Percentiles rank a stretch among this genome's conserved stretches.
These are phyloP conservation scores for Sporothrix schenckii DNA, from an alignment of 2,329 filamentous ascomycete genomes.

Conservation along the genomic window DNA sequence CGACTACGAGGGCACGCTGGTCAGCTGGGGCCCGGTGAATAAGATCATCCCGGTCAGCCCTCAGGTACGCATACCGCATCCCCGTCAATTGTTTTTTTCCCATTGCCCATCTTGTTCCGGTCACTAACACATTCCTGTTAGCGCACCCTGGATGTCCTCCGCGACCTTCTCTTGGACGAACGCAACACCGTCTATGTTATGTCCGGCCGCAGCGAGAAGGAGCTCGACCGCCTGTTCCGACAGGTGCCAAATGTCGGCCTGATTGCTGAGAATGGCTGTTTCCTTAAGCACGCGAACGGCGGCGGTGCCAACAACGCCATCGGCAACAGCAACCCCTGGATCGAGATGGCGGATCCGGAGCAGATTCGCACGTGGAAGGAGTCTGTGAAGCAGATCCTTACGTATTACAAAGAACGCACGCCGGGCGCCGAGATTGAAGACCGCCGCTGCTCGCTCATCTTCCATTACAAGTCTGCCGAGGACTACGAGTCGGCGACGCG, in stretches of 20 bases:
- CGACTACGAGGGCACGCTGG: conserved; percentile 91
- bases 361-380: conserved; percentile 79
- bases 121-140: conserved; percentile 43
- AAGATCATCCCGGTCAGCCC: conserved; percentile 86
- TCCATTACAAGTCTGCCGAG: conserved; percentile 83
- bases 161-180: conserved; percentile 76
- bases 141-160: conserved; percentile 79
- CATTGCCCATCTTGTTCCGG: neutral
- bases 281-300: conserved; percentile 65
- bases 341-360: conserved; percentile 71
- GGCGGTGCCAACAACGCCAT: conserved; percentile 48
- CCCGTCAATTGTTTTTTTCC: neutral
- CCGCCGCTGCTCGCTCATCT: conserved; percentile 86
- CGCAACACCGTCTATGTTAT: conserved; percentile 91
- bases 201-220: conserved; percentile 84
- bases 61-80: neutral
- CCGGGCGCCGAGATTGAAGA: conserved; percentile 88
- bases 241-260: conserved; percentile 81
- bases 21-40: conserved; percentile 81
- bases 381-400: conserved; percentile 78
- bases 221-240: conserved; percentile 83
- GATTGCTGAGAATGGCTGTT: conserved; percentile 94
- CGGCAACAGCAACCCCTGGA: conserved; percentile 63
- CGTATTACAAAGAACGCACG: conserved; percentile 87
- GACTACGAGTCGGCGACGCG: conserved; percentile 74